Evolutionary conservation across 2,329 filamentous ascomycete genomes (phyloP).

Genomic region (Microcyclosporella mali): DNA sequence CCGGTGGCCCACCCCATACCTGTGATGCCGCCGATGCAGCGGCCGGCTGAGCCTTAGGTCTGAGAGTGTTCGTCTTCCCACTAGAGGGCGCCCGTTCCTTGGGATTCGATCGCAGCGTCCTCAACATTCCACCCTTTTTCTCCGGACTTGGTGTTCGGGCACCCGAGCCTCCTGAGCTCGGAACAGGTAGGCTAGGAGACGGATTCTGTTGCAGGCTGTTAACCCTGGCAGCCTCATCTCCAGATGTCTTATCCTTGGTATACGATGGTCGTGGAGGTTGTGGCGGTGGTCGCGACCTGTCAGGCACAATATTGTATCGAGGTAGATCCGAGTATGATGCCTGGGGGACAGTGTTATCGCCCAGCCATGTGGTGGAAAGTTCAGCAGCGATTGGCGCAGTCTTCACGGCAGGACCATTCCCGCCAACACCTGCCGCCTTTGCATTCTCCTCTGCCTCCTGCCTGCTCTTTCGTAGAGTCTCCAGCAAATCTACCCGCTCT

Average conservation of each 20-base stretch:
- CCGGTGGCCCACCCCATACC: constrained; percentile 46
- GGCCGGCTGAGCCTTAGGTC: constrained; percentile 45
- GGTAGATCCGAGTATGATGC: constrained; percentile 75
- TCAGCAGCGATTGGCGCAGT: constrained; percentile 18
- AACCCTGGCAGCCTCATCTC: constrained; percentile 20
- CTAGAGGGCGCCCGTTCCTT: constrained; percentile 33
- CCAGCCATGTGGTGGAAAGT: constrained; percentile 53
- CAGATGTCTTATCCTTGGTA: constrained; percentile 43
- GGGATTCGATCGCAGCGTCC: constrained; percentile 27
- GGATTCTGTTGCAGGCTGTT: constrained; percentile 21
- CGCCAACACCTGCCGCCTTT: constrained; percentile 15
- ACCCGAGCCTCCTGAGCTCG: constrained; percentile 25
- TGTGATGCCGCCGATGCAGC: constrained; percentile 58
- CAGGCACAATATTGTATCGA: constrained; percentile 41
- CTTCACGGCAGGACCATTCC: constrained; percentile 13
- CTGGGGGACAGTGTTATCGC: constrained; percentile 73
- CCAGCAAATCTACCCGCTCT: constrained; percentile 81
- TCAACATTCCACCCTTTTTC: constrained; percentile 52
- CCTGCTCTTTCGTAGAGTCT: constrained; percentile 65
- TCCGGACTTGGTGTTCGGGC: constrained; percentile 57
- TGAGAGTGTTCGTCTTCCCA: constrained; percentile 39
- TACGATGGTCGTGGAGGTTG: constrained; percentile 42
- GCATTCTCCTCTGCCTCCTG: constrained; percentile 45
- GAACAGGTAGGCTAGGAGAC: constrained; percentile 17
- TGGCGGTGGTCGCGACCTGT: constrained; percentile 16